Percentiles rank a stretch among this genome's conserved stretches.
phyloP scores from a whole-genome alignment of 129 eudicot species.

The Saussurea involucrata region DNA sequence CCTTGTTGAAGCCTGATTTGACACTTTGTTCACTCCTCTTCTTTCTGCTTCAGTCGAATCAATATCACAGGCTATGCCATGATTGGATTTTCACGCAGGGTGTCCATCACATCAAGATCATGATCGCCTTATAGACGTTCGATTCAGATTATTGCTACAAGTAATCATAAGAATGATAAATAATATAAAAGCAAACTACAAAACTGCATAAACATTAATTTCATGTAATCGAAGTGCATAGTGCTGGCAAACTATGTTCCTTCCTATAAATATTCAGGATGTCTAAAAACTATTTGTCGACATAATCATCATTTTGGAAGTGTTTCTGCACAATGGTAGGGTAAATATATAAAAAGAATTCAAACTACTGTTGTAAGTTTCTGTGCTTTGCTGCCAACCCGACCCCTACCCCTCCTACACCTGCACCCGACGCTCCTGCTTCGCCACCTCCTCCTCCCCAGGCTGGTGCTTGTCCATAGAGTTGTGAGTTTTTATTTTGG shows the following conservation, averaged over 20 bases:
- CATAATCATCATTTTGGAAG: too few relatives aligned
- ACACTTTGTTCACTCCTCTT: slow-evolving; percentile 92
- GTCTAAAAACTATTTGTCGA: slow-evolving; percentile 76
- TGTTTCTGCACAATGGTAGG: slow-evolving; percentile 57
- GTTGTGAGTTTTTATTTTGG: too few relatives aligned
- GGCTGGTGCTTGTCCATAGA: slow-evolving; percentile 66
- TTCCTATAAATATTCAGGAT: slow-evolving; percentile 85
- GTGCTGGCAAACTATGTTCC: slow-evolving; percentile 17
- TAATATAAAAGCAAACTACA: slow-evolving; percentile 3
- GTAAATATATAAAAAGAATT: background rate
- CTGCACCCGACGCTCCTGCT: slow-evolving; percentile 40
- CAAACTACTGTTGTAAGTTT: too few relatives aligned
- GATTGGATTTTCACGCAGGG: slow-evolving; percentile 73
- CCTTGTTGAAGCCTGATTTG: too few relatives aligned
- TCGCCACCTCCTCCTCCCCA: slow-evolving; percentile 45
- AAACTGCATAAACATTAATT: background rate
- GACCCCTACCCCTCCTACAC: slow-evolving; percentile 32
- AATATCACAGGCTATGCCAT: slow-evolving; percentile 70
- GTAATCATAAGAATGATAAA: background rate
- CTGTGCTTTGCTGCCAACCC: slow-evolving; percentile 39
- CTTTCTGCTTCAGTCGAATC: slow-evolving; percentile 85
- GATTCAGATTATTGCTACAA: slow-evolving; percentile 75
- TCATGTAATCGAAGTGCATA: background rate
- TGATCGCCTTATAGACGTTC: slow-evolving; percentile 96
- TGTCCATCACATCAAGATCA: slow-evolving; percentile 98